Evolutionary conservation across 148 eudicot species (phyloP).

Genomic region (Linanthus parryae): DNA sequence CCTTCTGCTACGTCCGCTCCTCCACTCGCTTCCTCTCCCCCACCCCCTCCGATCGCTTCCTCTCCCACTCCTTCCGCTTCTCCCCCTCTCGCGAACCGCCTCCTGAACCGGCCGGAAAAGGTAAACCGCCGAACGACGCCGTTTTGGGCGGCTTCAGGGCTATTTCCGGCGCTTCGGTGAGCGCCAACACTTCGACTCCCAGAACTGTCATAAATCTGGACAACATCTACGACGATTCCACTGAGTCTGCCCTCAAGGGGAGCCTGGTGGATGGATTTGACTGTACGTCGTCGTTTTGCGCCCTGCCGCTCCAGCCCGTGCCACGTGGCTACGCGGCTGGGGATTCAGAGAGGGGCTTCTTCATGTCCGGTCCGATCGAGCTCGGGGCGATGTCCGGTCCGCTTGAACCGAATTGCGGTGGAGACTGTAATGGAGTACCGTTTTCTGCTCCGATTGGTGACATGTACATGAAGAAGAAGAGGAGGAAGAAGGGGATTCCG

Average conservation of each 20-base stretch:
- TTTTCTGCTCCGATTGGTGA: conserved; percentile 85
- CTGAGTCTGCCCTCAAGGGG: conserved; percentile 27
- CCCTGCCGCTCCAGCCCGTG: conserved; percentile 72
- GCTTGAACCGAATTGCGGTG: conserved; percentile 30
- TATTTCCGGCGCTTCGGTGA: conserved; percentile 89
- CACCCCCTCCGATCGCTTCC: conserved; percentile 77
- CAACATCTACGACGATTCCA: conserved; percentile 34
- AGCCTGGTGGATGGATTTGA: conserved; percentile 73
- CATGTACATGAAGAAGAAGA: conserved; percentile 44
- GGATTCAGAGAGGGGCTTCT: conserved; percentile 53
- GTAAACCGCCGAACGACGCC: background rate
- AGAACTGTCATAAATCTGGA: conserved; percentile 48
- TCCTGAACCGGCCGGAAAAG: conserved; percentile 35
- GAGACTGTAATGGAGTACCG: conserved; percentile 36
- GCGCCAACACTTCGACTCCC: conserved; percentile 83
- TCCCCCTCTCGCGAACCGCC: conserved; percentile 36
- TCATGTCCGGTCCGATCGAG: conserved; percentile 94
- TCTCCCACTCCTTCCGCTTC: conserved; percentile 71
- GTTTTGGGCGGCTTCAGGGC: conserved; percentile 52
- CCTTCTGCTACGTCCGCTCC: conserved; percentile 89
- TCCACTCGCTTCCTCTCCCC: conserved; percentile 84
- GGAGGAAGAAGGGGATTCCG: conserved; percentile 63
- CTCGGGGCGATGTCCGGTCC: conserved; percentile 92
- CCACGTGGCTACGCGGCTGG: conserved; percentile 52
- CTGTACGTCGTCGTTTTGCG: conserved; percentile 69